These are phyloP conservation scores for Wolfiporia cocos DNA, from an alignment of 1,284 basidiomycete species.

Conservation along the genomic window DNA sequence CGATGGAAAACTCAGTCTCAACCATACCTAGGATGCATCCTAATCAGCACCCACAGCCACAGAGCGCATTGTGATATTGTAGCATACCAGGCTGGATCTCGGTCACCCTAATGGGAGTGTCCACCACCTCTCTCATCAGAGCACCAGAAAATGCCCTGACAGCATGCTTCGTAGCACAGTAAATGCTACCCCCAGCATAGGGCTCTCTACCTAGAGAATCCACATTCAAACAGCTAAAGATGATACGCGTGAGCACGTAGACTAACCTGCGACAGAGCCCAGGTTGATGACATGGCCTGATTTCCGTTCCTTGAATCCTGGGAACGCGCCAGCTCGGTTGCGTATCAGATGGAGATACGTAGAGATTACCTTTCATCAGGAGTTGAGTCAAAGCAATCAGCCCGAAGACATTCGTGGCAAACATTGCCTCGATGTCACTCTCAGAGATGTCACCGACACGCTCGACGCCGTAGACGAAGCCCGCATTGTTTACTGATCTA, in stretches of 20 bases:
- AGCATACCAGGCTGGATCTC: slow-evolving; percentile 82
- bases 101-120: slow-evolving; percentile 87
- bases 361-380: slow-evolving; percentile 54
- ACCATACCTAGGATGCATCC: slow-evolving; percentile 59
- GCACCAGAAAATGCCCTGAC: slow-evolving; percentile 85
- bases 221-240: neutral
- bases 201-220: slow-evolving; percentile 73
- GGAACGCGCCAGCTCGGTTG: neutral
- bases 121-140: slow-evolving; percentile 82
- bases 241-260: neutral
- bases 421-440: slow-evolving; percentile 82
- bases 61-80: neutral
- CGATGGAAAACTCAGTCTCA: slow-evolving; percentile 88
- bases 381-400: slow-evolving; percentile 82
- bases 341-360: neutral
- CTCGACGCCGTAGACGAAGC: slow-evolving; percentile 81
- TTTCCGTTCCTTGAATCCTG: slow-evolving; percentile 87
- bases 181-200: slow-evolving; percentile 83
- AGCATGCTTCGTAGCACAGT: slow-evolving; percentile 85
- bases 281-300: slow-evolving; percentile 94
- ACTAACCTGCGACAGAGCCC: slow-evolving; percentile 81
- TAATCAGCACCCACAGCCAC: too few species aligned
- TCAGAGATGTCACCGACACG: slow-evolving; percentile 75
- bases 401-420: slow-evolving; percentile 89
- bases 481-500: slow-evolving; percentile 76